phyloP scores from a whole-genome alignment of 2,329 filamentous ascomycete genomes.

The Fusarium sp. region DNA sequence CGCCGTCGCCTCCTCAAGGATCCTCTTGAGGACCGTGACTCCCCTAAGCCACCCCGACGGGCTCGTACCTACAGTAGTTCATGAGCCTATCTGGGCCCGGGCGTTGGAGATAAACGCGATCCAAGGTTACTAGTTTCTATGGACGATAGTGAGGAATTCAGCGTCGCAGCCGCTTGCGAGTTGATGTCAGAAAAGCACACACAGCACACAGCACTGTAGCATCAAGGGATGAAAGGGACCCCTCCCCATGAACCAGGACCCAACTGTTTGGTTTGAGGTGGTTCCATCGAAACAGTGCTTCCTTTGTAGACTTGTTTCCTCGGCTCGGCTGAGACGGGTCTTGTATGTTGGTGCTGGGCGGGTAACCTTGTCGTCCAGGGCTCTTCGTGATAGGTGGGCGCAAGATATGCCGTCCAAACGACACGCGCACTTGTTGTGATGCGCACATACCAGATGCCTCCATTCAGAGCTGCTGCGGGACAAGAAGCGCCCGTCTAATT shows the following conservation, averaged over 20 bases:
- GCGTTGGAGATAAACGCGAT: slow-evolving; percentile 23
- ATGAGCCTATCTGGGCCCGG: slow-evolving; percentile 25
- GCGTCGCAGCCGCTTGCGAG: neutral
- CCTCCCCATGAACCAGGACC: slow-evolving; percentile 10
- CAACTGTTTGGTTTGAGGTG: slow-evolving; percentile 49
- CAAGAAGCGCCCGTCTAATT: slow-evolving; percentile 35
- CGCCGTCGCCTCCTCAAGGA: slow-evolving; percentile 20
- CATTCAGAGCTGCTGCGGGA: slow-evolving; percentile 31
- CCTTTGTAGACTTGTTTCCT: slow-evolving; percentile 13
- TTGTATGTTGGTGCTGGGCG: slow-evolving; percentile 18
- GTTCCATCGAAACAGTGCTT: slow-evolving; percentile 45
- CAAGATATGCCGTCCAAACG: slow-evolving; percentile 44
- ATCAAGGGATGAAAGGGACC: neutral
- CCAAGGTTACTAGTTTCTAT: neutral
- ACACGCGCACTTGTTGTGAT: slow-evolving; percentile 27
- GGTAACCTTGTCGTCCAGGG: slow-evolving; percentile 29
- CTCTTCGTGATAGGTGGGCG: slow-evolving; percentile 45
- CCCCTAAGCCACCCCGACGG: slow-evolving; percentile 32
- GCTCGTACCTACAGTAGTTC: slow-evolving; percentile 15
- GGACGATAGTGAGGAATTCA: neutral
- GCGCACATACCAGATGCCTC: slow-evolving; percentile 34
- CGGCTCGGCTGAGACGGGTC: slow-evolving; percentile 29
- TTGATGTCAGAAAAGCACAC: neutral
- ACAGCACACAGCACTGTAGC: neutral
- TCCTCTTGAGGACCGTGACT: slow-evolving; percentile 35